phyloP scores from a whole-genome alignment of 768 basidiomycete species.

The Sistotremastrum niveocremeum region DNA sequence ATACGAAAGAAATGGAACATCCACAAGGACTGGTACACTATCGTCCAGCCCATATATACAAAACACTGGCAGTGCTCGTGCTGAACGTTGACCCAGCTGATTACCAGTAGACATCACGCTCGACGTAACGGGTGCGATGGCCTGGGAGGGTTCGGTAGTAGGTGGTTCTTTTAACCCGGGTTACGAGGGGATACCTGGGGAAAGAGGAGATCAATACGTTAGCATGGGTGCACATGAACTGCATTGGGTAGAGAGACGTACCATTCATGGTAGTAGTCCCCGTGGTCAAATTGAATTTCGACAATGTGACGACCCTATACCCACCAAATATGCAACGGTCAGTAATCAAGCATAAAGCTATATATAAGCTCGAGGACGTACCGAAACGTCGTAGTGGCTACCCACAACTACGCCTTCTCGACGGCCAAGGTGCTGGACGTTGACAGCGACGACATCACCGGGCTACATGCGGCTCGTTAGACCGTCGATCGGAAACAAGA shows the following conservation, averaged over 20 bases:
- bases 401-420: constrained; percentile 75
- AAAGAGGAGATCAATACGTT: constrained; percentile 1
- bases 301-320: constrained; percentile 67
- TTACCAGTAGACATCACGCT: constrained; percentile 70
- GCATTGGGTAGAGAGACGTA: constrained; percentile 14
- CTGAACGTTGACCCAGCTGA: background rate
- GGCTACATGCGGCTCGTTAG: constrained; percentile 26
- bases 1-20: no score
- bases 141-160: constrained; percentile 37
- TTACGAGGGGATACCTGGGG: constrained; percentile 61
- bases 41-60: no score
- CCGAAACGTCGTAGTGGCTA: constrained; percentile 54
- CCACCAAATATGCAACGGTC: background rate
- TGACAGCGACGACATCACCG: constrained; percentile 71
- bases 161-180: constrained; percentile 63
- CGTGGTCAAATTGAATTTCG: constrained; percentile 65
- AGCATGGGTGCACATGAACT: background rate
- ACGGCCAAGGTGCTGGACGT: constrained; percentile 45
- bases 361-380: constrained; percentile 22
- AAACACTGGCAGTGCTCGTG: no score
- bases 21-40: no score
- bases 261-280: constrained; percentile 59
- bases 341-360: background rate
- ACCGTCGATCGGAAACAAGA: no score
- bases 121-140: constrained; percentile 42